phyloP scores from a whole-genome alignment of 2,329 filamentous ascomycete species.

The Colletotrichum spaethianum region DNA sequence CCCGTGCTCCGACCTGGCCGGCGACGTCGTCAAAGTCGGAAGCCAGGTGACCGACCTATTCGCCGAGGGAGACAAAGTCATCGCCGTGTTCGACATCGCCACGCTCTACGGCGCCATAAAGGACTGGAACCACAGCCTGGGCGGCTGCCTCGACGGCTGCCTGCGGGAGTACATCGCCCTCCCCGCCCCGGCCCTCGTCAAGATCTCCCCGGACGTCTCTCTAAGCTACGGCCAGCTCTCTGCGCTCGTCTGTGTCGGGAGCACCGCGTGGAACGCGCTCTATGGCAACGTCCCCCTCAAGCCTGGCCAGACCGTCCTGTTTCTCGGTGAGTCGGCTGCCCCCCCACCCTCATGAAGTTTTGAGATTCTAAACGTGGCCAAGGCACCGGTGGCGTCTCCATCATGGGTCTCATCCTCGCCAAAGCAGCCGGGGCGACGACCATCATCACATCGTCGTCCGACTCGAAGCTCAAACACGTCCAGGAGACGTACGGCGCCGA shows the following conservation, averaged over 20 bases:
- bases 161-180: slow-evolving; percentile 59
- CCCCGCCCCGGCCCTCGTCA: slow-evolving; percentile 55
- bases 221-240: slow-evolving; percentile 55
- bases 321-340: slow-evolving; percentile 47
- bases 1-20: slow-evolving; percentile 54
- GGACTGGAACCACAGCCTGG: slow-evolving; percentile 44
- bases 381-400: slow-evolving; percentile 63
- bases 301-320: slow-evolving; percentile 56
- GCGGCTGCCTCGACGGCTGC: slow-evolving; percentile 54
- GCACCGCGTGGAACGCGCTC: slow-evolving; percentile 64
- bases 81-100: slow-evolving; percentile 45
- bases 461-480: slow-evolving; percentile 59
- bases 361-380: neutral
- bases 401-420: slow-evolving; percentile 61
- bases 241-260: slow-evolving; percentile 58
- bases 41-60: slow-evolving; percentile 44
- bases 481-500: slow-evolving; percentile 57
- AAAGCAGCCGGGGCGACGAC: slow-evolving; percentile 61
- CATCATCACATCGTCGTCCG: slow-evolving; percentile 65
- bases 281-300: slow-evolving; percentile 57
- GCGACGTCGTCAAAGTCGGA: slow-evolving; percentile 51
- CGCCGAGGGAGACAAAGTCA: slow-evolving; percentile 50
- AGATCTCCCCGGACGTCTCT: slow-evolving; percentile 53
- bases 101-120: slow-evolving; percentile 47
- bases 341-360: too few relatives aligned